Conservation (phyloP, 768 basidiomycete genomes). For the Rhodotorula diobovata region DNA sequence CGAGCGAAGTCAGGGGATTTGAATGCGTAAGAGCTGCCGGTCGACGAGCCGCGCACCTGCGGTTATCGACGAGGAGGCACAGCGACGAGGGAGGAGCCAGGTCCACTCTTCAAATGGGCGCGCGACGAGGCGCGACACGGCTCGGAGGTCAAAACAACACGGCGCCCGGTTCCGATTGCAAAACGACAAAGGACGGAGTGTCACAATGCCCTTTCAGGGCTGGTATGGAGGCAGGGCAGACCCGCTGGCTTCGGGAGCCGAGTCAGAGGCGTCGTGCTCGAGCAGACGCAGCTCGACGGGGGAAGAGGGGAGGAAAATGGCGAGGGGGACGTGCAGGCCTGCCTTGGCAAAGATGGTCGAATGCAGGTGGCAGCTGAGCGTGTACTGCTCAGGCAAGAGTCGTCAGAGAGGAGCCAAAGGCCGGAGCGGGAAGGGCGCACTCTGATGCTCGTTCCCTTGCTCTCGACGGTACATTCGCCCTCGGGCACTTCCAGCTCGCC, state of each 20-base stretch:
- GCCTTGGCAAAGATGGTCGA: constrained; percentile 14
- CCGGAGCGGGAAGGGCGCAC: neutral
- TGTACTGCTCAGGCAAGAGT: constrained; percentile 2
- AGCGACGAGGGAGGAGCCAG: too few species aligned
- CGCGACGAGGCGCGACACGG: neutral
- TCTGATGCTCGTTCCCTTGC: neutral
- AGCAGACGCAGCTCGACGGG: neutral
- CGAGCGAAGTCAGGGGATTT: neutral
- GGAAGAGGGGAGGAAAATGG: constrained; percentile 21
- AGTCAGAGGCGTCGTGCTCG: neutral
- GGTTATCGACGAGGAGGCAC: too few species aligned
- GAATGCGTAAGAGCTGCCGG: rapidly evolving
- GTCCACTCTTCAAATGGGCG: too few species aligned
- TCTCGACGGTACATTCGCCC: constrained; percentile 14
- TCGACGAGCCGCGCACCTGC: too few species aligned
- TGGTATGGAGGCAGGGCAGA: neutral
- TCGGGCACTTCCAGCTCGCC: neutral
- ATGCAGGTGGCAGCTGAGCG: constrained; percentile 3
- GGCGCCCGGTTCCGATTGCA: too few species aligned
- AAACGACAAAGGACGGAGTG: neutral
- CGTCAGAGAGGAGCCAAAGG: neutral
- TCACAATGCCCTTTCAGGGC: neutral
- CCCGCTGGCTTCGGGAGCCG: neutral
- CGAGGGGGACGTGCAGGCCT: constrained; percentile 5
- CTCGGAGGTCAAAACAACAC: neutral